Evolutionary conservation across 1,284 basidiomycete species (phyloP), one percentile per base, ranked within the genome.

Genomic region (Apiotrichum veenhuisii): DNA sequence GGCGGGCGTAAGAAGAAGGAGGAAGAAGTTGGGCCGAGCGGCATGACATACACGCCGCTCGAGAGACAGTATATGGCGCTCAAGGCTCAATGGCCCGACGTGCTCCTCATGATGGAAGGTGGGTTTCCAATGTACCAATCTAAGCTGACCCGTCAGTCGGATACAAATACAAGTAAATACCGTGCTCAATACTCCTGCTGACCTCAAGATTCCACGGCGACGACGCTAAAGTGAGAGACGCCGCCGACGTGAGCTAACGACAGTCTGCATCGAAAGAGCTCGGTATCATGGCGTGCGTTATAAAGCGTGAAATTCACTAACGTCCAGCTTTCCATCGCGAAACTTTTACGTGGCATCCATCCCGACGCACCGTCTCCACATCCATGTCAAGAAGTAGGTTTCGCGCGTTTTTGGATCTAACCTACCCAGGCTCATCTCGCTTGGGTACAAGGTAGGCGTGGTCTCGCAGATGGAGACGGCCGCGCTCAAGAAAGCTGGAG

Each of bases 391-490:
- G 77, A 92, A 92, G 88, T 89, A 62, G 58, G 81, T 12, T 26
- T 8, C 27, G 49, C 36, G 37, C 20, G 34, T 42, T 23, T 14
- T 61, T 14, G 47, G 2, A 22, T 20, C 33, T 50, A 15, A 64
- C 37, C 22, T 7, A 5, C 14, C 5, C 50, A 93, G 90, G 63
- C 81, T 98, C 34, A 82, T 98, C 42, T 86, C 88, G 0, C 83
- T 86, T 53, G 94, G 94, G 0, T 82, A 92, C 73, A 90, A 91
- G 84, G 83, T 98, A 49, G 95, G 95, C 12, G 85, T 98, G 14
- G 86, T 96, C 1, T 83, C 87, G n/a, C 95, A 98, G 74, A 85
- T 82, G 3, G 95, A 98, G 77, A 98, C 95, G 0, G 91, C 95
- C 0, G 95, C 95, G 0, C 80, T 98, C 52, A 98, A 98, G 78